Conservation (phyloP, 1,284 basidiomycete species). For the Inonotus obliquus region DNA sequence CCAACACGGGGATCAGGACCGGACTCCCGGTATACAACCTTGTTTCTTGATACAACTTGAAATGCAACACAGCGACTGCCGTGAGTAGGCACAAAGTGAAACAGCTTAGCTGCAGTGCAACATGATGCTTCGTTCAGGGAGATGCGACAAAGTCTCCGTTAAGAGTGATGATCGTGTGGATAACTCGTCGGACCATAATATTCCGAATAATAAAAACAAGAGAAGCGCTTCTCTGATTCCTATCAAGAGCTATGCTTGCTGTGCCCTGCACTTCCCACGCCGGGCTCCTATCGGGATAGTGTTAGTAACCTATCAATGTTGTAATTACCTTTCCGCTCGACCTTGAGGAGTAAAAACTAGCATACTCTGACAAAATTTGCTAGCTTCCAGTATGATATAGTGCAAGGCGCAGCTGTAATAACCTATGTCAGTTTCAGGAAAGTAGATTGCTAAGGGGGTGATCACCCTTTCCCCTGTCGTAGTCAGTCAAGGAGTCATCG, state of each 20-base stretch:
- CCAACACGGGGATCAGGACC: no score
- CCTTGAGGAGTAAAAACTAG: no score
- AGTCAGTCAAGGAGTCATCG: no score
- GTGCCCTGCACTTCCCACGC: background rate
- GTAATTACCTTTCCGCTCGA: no score
- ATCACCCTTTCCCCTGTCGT: no score
- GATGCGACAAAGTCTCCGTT: background rate
- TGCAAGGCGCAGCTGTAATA: no score
- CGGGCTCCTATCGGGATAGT: background rate
- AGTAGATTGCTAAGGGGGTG: no score
- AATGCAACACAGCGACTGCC: background rate
- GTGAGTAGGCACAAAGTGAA: background rate
- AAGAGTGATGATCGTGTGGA: background rate
- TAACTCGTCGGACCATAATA: background rate
- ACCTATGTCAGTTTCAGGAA: no score
- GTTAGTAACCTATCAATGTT: background rate
- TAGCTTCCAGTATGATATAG: no score
- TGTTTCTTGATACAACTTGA: no score
- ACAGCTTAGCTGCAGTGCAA: background rate
- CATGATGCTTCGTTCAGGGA: background rate
- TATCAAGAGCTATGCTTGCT: background rate
- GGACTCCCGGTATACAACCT: no score
- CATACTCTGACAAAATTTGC: no score
- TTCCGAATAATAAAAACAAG: background rate
- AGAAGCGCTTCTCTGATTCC: background rate